Conservation (phyloP, 352 stramenopile genomes). For the Phytophthora capsici region DNA sequence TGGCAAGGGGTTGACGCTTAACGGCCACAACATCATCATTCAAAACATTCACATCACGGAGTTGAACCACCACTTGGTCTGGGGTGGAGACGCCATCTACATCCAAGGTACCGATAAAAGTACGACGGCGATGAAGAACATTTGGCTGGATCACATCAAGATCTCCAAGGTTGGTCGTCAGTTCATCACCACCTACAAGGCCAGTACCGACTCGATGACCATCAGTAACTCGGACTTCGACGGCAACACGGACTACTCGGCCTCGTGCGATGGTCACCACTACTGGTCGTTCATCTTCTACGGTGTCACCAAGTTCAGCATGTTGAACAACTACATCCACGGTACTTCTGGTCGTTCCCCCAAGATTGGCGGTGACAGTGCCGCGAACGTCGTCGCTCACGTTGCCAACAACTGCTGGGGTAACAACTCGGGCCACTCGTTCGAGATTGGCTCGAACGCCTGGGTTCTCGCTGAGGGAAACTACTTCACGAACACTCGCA, state of each 20-base stretch:
- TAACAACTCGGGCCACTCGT: conserved; percentile 46
- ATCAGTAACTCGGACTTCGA: conserved; percentile 63
- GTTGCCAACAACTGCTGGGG: conserved; percentile 53
- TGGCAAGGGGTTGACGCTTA: conserved; percentile 4
- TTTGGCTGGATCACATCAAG: conserved; percentile 64
- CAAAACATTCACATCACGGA: conserved; percentile 41
- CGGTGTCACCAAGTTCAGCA: conserved; percentile 30
- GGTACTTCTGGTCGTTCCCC: conserved; percentile 41
- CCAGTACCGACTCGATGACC: conserved; percentile 38
- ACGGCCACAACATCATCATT: conserved; percentile 9
- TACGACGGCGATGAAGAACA: conserved; percentile 32
- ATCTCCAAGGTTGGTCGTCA: conserved; percentile 41
- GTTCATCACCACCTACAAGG: conserved; percentile 42
- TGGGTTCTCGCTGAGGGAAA: conserved; percentile 53
- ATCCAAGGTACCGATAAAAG: conserved; percentile 27
- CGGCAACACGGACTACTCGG: conserved; percentile 40
- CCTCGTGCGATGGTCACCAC: conserved; percentile 51
- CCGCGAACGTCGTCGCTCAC: conserved; percentile 28
- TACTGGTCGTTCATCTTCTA: conserved; percentile 50
- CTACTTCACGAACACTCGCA: conserved; percentile 40
- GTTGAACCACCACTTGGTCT: conserved; percentile 54
- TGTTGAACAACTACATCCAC: conserved; percentile 51
- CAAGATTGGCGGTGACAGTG: conserved; percentile 20
- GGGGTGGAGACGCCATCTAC: conserved; percentile 39
- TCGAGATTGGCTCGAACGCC: conserved; percentile 34